Base-by-base conservation (phyloP, 768 basidiomycete genomes). In the Suillus occidentalis region DNA sequence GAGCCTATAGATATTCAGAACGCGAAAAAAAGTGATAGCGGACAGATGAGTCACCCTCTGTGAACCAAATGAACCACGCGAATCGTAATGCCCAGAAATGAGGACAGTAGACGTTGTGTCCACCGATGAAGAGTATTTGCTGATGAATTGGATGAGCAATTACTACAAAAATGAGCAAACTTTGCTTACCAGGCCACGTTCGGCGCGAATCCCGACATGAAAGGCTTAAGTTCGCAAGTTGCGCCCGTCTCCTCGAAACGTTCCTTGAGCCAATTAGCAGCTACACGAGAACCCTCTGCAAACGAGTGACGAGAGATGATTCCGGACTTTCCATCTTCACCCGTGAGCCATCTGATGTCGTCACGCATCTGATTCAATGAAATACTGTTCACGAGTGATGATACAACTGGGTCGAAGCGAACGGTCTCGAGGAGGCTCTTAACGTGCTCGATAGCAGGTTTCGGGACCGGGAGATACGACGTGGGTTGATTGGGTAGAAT, bases 71-170 rank as follows among this genome's bases (percentile, higher is more conserved):
- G 91, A 91, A 20, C 95, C 95, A 43, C 95, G 89, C 53, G 91
- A 93, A 73, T 97, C 94, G 72, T 96, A 97, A 75, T 97, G 95
- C 2, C 89, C 92, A 63, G 89, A 89, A 60, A 97, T 79, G 57
- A 97, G 80, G 50, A 95, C 85, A 2, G 82, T 88, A 34, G 87
- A 82, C 42, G 81, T 86, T 3, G 87, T 87, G 43, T 88, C 79
- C 52, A 78, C 79, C n/a, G 79, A 77, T 8, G 86, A 75, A 3
- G 79, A 62, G 69, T 92, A 92, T 50, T 85, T 82, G 72, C 92
- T 91, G 22, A 43, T 42, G 14, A n/a, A 25, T 60, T 25, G 5
- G n/a, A 25, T 8, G 13, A 47, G 58, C 62, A 42, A 43, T 36
- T 40, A 42, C 63, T 36, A 61, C 9, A 40, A 25, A 14, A 16